phyloP scores from a whole-genome alignment of 2,329 filamentous ascomycete genomes.

The Fonsecaea multimorphosa region DNA sequence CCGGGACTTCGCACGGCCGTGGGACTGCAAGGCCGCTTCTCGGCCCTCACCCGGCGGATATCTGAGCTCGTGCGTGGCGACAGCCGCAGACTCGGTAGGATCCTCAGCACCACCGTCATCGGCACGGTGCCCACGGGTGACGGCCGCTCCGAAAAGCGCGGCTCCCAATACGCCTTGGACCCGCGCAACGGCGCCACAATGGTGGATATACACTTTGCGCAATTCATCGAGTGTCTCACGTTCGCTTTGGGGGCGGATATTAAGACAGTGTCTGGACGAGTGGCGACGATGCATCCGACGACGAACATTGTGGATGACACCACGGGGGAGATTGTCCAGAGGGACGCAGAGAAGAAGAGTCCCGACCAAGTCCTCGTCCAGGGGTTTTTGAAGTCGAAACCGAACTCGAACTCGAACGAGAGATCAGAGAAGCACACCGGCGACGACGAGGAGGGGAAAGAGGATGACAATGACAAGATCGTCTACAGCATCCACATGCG shows the following conservation, averaged over 20 bases:
- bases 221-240: constrained; percentile 3
- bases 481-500: constrained; percentile 14
- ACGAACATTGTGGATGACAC: background rate
- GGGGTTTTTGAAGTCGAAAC: background rate
- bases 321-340: background rate
- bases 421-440: background rate
- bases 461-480: background rate
- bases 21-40: constrained; percentile 2
- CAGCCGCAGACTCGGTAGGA: background rate
- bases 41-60: background rate
- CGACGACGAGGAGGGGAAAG: background rate
- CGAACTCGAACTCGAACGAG: background rate
- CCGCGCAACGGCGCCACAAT: constrained; percentile 3
- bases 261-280: background rate
- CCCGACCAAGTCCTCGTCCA: constrained; percentile 3
- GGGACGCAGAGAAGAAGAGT: background rate
- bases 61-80: background rate
- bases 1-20: background rate
- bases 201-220: constrained; percentile 2
- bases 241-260: background rate
- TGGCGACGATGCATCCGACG: constrained; percentile 8
- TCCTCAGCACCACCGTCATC: constrained; percentile 3
- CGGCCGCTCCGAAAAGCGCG: background rate
- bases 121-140: constrained; percentile 3
- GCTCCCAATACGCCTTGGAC: background rate